Evolutionary conservation across 2,329 filamentous ascomycete species (phyloP).

Genomic region (Coniochaeta pulveracea): DNA sequence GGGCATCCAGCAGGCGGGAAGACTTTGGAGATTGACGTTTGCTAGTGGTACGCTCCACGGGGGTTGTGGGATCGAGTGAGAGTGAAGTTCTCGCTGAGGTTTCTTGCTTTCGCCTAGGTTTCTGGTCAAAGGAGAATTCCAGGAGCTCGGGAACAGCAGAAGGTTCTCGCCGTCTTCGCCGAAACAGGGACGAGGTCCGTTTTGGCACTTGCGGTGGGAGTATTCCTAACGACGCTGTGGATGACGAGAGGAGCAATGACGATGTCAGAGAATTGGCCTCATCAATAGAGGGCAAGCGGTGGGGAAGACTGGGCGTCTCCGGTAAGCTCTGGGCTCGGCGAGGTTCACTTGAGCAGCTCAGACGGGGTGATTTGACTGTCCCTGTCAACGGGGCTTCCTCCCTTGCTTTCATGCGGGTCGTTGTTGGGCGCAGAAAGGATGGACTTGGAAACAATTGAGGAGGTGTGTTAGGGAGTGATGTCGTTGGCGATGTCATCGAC

Average conservation of each 20-base stretch:
- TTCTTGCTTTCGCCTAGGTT: neutral
- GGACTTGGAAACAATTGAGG: constrained; percentile 37
- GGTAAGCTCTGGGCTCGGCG: constrained; percentile 14
- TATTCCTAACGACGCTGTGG: neutral
- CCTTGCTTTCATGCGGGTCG: constrained; percentile 44
- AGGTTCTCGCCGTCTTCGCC: constrained; percentile 3
- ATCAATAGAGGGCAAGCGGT: constrained; percentile 3
- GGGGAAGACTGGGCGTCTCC: constrained; percentile 8
- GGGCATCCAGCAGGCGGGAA: constrained; percentile 8
- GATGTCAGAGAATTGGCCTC: neutral
- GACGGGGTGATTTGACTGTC: constrained; percentile 1
- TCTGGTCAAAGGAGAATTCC: constrained; percentile 11
- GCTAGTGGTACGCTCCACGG: neutral
- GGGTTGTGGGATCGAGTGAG: no score
- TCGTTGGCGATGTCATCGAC: constrained; percentile 15
- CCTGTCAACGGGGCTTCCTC: constrained; percentile 30
- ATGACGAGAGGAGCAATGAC: neutral
- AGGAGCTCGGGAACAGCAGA: constrained; percentile 10
- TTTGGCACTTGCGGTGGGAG: constrained; percentile 7
- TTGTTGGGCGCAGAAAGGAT: constrained; percentile 44
- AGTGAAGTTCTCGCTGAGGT: no score
- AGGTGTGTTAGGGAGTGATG: constrained; percentile 16
- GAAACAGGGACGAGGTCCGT: constrained; percentile 10
- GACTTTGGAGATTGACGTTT: neutral
- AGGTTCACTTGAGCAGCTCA: constrained; percentile 5